These are phyloP conservation scores for Erodium trifolium DNA, from an alignment of 441 rosid species.

Conservation along the genomic window DNA sequence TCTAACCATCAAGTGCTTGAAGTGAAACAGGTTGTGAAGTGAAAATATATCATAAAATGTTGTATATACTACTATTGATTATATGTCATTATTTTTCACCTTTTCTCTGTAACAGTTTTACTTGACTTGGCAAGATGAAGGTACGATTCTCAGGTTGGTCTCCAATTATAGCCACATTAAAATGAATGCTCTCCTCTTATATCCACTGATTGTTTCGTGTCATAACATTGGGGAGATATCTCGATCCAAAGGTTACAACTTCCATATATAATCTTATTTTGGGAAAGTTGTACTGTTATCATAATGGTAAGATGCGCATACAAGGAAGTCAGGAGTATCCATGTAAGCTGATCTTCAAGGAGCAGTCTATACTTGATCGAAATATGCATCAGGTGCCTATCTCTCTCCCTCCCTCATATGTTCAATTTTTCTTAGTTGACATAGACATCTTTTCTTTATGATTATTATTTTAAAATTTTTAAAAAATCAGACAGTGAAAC, in stretches of 20 bases:
- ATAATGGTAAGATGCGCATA: conserved; percentile 77
- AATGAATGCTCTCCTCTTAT: too few relatives aligned
- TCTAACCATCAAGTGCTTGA: too few relatives aligned
- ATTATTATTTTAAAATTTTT: background rate
- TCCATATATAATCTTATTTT: conserved; percentile 86
- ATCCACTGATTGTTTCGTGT: too few relatives aligned
- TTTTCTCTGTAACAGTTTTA: too few relatives aligned
- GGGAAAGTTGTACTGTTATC: conserved; percentile 82
- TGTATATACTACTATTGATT: too few relatives aligned
- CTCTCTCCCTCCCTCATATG: conserved; percentile 4
- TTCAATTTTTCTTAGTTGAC: background rate
- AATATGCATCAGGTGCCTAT: conserved; percentile 74
- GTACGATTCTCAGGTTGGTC: too few relatives aligned
- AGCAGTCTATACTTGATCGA: conserved; percentile 78
- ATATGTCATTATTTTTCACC: too few relatives aligned
- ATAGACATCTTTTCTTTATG: background rate
- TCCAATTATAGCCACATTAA: too few relatives aligned
- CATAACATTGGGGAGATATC: too few relatives aligned
- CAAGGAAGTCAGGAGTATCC: conserved; percentile 62
- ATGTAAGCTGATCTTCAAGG: conserved; percentile 76
- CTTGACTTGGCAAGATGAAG: too few relatives aligned
- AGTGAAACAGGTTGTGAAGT: too few relatives aligned
- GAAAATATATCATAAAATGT: too few relatives aligned
- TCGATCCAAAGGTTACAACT: conserved; percentile 89
- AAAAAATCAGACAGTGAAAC: background rate